phyloP scores from a whole-genome alignment of 2,329 filamentous ascomycete genomes.

The Coccinonectria pachysandricola region DNA sequence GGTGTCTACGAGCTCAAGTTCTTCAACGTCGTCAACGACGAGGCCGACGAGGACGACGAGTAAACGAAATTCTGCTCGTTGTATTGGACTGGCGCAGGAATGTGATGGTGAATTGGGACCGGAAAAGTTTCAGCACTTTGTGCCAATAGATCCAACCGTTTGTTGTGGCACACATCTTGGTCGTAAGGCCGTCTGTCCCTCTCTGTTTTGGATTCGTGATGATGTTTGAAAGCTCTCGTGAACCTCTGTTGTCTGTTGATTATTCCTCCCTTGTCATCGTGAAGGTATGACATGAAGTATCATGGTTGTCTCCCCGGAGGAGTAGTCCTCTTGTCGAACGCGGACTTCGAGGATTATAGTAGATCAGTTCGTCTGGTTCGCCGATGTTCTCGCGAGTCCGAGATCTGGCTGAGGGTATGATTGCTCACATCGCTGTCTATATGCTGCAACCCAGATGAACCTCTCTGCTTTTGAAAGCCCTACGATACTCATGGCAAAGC shows the following conservation, averaged over 20 bases:
- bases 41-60: conserved; percentile 95
- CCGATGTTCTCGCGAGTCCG: too few relatives aligned
- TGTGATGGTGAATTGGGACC: conserved; percentile 21
- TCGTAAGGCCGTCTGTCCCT: conserved; percentile 18
- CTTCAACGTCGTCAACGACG: conserved; percentile 99
- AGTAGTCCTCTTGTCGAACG: too few relatives aligned
- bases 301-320: too few relatives aligned
- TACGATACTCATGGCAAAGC: conserved; percentile 39
- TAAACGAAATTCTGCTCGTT: conserved; percentile 43
- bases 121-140: conserved; percentile 18
- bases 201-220: conserved; percentile 1
- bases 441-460: too few relatives aligned
- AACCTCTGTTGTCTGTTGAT: too few relatives aligned
- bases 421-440: too few relatives aligned
- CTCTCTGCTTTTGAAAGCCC: too few relatives aligned
- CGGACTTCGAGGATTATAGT: too few relatives aligned
- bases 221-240: not conserved
- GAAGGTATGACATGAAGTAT: too few relatives aligned
- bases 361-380: too few relatives aligned
- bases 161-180: conserved; percentile 21
- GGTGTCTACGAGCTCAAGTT: conserved; percentile 99
- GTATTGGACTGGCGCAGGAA: conserved; percentile 20
- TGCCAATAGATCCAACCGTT: conserved; percentile 22
- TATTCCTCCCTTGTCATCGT: too few relatives aligned
- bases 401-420: too few relatives aligned